These are phyloP conservation scores for Yamadazyma jaroonii DNA, from an alignment of 1,139 yeast species.

Conservation along the genomic window DNA sequence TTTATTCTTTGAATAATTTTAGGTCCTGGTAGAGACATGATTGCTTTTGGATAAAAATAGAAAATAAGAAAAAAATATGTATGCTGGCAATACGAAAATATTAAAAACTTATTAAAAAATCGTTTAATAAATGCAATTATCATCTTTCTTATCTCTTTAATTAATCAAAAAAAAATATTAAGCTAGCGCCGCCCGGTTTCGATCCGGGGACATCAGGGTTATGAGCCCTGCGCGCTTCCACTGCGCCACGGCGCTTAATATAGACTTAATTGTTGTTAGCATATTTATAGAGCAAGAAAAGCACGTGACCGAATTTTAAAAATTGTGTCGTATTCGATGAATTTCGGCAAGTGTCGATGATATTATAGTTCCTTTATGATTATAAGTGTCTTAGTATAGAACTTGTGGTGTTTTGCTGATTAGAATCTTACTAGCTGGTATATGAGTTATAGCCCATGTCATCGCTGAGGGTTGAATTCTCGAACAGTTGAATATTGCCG, in stretches of 20 bases:
- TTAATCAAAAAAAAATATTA: slow-evolving; percentile 20
- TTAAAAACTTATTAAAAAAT: neutral
- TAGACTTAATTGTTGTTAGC: neutral
- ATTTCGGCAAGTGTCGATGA: too few species aligned
- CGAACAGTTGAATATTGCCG: too few species aligned
- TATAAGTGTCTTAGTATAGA: too few species aligned
- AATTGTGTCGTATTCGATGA: too few species aligned
- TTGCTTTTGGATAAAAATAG: neutral
- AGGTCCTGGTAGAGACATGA: neutral
- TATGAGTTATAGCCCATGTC: too few species aligned
- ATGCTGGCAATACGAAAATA: slow-evolving; percentile 1
- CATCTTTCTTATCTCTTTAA: neutral
- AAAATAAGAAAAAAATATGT: slow-evolving; percentile 1
- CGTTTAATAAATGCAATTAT: neutral
- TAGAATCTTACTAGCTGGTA: too few species aligned
- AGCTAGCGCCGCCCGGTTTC: slow-evolving; percentile 97
- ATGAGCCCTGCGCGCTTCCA: slow-evolving; percentile 99
- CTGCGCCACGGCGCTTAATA: slow-evolving; percentile 91
- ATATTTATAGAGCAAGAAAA: neutral
- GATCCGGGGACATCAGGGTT: slow-evolving; percentile 99
- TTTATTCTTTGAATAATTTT: slow-evolving; percentile 6
- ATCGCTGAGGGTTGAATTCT: too few species aligned
- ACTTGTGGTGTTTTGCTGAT: too few species aligned
- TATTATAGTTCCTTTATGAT: too few species aligned
- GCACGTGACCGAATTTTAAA: neutral